These are phyloP conservation scores for Leccinum pachyderme DNA, from an alignment of 1,284 basidiomycete species.

Conservation along the genomic window DNA sequence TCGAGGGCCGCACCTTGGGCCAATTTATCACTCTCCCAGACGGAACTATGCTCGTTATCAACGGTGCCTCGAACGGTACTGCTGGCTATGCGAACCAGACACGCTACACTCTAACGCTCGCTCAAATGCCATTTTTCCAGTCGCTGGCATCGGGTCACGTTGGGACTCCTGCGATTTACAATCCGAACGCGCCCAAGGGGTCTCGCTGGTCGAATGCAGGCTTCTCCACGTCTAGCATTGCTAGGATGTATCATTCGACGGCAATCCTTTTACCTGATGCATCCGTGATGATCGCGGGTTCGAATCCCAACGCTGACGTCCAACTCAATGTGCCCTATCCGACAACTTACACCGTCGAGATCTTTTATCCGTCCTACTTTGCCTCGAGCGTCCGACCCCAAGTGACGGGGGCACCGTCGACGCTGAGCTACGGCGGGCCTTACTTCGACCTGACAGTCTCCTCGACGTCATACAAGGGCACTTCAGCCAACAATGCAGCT, in stretches of 20 bases:
- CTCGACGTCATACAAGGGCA: conserved; percentile 40
- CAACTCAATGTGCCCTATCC: conserved; percentile 67
- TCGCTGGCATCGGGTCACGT: conserved; percentile 65
- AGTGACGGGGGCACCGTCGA: conserved; percentile 68
- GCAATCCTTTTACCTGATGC: conserved; percentile 87
- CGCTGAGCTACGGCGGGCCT: conserved; percentile 78
- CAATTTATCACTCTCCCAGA: conserved; percentile 80
- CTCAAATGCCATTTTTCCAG: conserved; percentile 59
- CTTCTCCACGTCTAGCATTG: conserved; percentile 54
- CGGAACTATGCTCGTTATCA: conserved; percentile 70
- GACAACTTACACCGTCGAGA: conserved; percentile 80
- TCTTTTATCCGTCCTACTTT: conserved; percentile 40
- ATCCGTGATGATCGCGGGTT: conserved; percentile 84
- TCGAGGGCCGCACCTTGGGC: conserved; percentile 79
- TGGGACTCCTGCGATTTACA: conserved; percentile 70
- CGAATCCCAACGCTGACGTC: conserved; percentile 90
- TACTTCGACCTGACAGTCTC: conserved; percentile 65
- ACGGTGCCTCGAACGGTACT: conserved; percentile 77
- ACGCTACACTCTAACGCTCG: conserved; percentile 40
- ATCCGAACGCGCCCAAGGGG: conserved; percentile 64
- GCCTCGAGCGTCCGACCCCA: conserved; percentile 57
- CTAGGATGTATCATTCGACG: conserved; percentile 83
- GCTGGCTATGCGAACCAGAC: conserved; percentile 51
- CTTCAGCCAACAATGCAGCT: conserved; percentile 44
- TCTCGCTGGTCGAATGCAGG: conserved; percentile 70